Conservation (phyloP, 768 basidiomycete genomes). For the Russula sp. region DNA sequence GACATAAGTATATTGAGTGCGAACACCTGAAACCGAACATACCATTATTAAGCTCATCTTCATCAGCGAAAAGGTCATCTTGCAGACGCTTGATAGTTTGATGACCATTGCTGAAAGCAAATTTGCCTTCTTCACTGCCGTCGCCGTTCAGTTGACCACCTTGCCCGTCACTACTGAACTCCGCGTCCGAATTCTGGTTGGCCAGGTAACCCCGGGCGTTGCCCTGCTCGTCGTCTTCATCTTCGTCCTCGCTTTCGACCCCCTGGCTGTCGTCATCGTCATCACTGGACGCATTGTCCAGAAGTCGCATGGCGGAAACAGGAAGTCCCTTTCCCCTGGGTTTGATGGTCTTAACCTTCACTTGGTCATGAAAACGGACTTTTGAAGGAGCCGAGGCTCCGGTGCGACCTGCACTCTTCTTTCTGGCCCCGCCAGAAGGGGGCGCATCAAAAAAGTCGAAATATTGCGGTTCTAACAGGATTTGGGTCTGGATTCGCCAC, state of each 20-base stretch:
- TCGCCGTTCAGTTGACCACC: conserved; percentile 21
- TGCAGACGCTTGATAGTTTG: conserved; percentile 65
- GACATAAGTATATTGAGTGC: neutral
- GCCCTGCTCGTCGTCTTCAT: conserved; percentile 19
- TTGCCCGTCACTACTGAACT: conserved; percentile 2
- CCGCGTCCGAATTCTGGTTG: conserved; percentile 28
- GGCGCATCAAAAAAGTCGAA: conserved; percentile 67
- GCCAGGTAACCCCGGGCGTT: conserved; percentile 1
- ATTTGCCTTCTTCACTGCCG: conserved; percentile 28
- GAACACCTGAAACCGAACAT: neutral
- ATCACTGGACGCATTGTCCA: conserved; percentile 36
- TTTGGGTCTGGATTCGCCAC: neutral
- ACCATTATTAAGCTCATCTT: conserved; percentile 41
- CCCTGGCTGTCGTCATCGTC: conserved; percentile 31
- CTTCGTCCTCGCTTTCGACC: conserved; percentile 24
- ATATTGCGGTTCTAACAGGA: conserved; percentile 53
- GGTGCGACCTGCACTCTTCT: conserved; percentile 25
- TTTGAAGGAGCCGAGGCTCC: conserved; percentile 25
- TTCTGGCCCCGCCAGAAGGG: conserved; percentile 19
- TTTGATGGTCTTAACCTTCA: conserved; percentile 76
- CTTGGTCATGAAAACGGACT: conserved; percentile 78
- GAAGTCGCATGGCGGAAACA: conserved; percentile 37
- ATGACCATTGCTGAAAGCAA: conserved; percentile 29
- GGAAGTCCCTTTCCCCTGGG: conserved; percentile 61
- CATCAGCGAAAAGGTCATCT: conserved; percentile 74